phyloP scores from a whole-genome alignment of 2,329 filamentous ascomycete species.

The Pyrenophora seminiperda region DNA sequence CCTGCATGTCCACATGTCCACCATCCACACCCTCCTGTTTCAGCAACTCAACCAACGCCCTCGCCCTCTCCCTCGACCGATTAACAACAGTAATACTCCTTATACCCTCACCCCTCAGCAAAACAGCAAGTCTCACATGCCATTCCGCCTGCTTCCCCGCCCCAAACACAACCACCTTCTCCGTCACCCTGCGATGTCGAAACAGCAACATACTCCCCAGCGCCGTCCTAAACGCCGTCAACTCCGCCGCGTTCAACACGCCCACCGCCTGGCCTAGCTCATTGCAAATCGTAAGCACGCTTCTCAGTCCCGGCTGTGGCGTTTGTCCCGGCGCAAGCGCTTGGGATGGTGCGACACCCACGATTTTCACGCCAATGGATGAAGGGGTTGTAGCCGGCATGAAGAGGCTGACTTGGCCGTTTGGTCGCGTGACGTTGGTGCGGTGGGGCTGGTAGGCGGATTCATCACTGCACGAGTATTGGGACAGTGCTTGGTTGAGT shows the following conservation, averaged over 20 bases:
- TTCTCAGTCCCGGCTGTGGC: conserved; percentile 55
- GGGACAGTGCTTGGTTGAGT: conserved; percentile 33
- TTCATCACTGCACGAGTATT: conserved; percentile 30
- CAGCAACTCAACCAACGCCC: conserved; percentile 14
- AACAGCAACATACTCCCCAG: conserved; percentile 69
- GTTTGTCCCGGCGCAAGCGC: conserved; percentile 20
- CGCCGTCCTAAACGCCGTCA: conserved; percentile 82
- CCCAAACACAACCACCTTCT: conserved; percentile 55
- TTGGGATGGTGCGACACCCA: conserved; percentile 57
- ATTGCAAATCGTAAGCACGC: conserved; percentile 66
- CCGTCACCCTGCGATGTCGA: conserved; percentile 17
- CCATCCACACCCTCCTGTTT: conserved; percentile 2
- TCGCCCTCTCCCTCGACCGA: conserved; percentile 19
- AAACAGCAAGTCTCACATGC: conserved; percentile 55
- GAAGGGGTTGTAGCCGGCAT: conserved; percentile 71
- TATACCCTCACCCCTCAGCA: conserved; percentile 45
- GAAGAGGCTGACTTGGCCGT: conserved; percentile 66
- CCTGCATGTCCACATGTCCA: not conserved
- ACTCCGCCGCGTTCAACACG: conserved; percentile 72
- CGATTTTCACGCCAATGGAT: conserved; percentile 73
- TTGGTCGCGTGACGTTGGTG: conserved; percentile 48
- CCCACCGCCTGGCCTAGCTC: conserved; percentile 63
- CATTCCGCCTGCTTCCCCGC: conserved; percentile 58
- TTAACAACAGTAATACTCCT: conserved; percentile 32
- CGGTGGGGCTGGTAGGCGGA: conserved; percentile 52